Evolutionary conservation across 768 basidiomycete genomes (phyloP), one percentile per base, ranked within the genome.

Genomic region (Lepiota venenata): DNA sequence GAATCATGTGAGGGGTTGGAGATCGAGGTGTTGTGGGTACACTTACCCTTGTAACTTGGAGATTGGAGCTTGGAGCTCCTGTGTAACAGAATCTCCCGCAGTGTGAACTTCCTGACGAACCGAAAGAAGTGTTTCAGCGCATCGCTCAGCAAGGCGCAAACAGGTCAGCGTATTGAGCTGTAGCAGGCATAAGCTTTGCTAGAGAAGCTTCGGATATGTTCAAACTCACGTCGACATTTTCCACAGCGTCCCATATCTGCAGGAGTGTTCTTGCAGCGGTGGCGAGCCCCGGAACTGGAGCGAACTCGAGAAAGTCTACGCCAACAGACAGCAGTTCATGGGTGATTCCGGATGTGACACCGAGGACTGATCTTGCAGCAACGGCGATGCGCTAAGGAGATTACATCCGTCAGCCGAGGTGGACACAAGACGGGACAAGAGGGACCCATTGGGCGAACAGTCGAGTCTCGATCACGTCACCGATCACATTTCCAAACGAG

Each of bases 101-200:
- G 75, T 72, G 0, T 66, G 57, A 3, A 85, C 69, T 52, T 85
- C 84, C 41, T 76, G 73, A 1, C 76, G 75, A 27, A 85, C 75
- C 16, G 78, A 75, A 18, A 78, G 71, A 11, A 85, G 74, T 21
- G 82, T 75, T 6, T 76, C 78, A 0, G 84, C 84, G 54, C 83
- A 84, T 15, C 82, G 80, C 57, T 83, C 81, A 0, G 82, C 81
- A 27, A 85, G 71, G 20, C 82, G 81, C 41, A 85, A 67, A 60
- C 81, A 84, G 4, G 79, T 74, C 9, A 81, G 63, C 16, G 80
- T 71, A 57, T 85, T 85, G 49, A 76, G 71, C 84, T 85, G 51
- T 32, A 29, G 8, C 43, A 43, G 9, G n/a, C 5, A 36, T 51
- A 37, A 43, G 39, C 27, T 14, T 12, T 18, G n/a, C 27, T 29